Evolutionary conservation across 148 eudicot genomes (phyloP), one percentile per base, ranked within the genome.

Genomic region (Camellia lanceoleosa): DNA sequence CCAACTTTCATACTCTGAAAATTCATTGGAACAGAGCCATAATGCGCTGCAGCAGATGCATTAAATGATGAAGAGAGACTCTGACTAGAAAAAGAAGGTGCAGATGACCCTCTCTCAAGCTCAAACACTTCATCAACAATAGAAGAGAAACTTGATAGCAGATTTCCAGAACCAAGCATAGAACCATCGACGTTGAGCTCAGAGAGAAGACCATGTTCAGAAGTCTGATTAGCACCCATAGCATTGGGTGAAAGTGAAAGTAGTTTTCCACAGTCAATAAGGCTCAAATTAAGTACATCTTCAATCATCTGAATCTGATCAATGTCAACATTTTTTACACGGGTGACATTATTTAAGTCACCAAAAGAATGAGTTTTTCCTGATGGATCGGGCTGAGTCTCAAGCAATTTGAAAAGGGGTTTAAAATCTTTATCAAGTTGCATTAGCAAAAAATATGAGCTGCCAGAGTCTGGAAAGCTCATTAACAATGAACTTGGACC

Each of bases 401-500:
- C 98, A 66, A 97, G 85, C 84, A 97, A 88, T 74, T 86, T 88
- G 76, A 92, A 88, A 71, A 91, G 80, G 68, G 96, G 91, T 81
- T 87, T 92, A 71, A 92, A 92, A 74, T 89, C 95, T 83, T 90
- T 91, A 76, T 97, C 97, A 68, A 92, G 88, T 80, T 94, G 97
- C 94, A 94, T 87, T 68, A 94, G 85, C 89, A 97, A 85, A 86
- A 91, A 91, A 79, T 88, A 92, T 38, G 92, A 89, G 86, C 90
- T 89, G 79, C 97, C 92, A 79, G 88, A 90, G 61, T 94, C 94
- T 7, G 99, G 98, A 79, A 97, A 91, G 62, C 99, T 97, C 92
- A 94, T 84, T 30, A 94, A 68, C 85, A 96, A 86, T 82, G 82
- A 91, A 81, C 75, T 85, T 80, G 91, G 81, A 81, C 88, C 94